Conservation (phyloP, 2,329 filamentous ascomycete species). For the Torrubiellomyces zombiae region DNA sequence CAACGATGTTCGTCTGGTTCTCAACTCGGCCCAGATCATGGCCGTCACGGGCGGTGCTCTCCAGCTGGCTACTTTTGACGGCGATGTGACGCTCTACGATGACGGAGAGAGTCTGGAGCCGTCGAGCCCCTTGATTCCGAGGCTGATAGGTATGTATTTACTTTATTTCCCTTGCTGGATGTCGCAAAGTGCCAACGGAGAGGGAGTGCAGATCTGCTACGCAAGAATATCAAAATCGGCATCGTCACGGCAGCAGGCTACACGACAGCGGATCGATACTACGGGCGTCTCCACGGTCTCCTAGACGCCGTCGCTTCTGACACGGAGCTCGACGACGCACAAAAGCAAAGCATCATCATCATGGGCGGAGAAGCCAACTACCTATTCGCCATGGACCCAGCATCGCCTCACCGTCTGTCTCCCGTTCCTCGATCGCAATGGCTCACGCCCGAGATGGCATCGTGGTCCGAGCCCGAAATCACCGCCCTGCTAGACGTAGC, state of each 20-base stretch:
- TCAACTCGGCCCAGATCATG: conserved; percentile 92
- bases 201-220: conserved; percentile 43
- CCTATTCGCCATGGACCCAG: conserved; percentile 61
- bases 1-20: conserved; percentile 82
- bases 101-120: conserved; percentile 67
- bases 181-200: not conserved
- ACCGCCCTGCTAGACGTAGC: conserved; percentile 71
- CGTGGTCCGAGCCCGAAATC: conserved; percentile 66
- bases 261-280: conserved; percentile 73
- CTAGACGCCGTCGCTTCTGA: conserved; percentile 58
- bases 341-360: conserved; percentile 69
- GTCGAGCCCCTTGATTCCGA: conserved; percentile 59
- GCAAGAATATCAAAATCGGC: conserved; percentile 65
- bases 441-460: conserved; percentile 62
- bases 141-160: conserved; percentile 28
- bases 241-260: conserved; percentile 97
- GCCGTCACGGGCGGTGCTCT: conserved; percentile 65
- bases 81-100: conserved; percentile 90
- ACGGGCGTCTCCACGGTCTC: conserved; percentile 70
- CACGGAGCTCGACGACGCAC: conserved; percentile 38
- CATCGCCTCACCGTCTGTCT: conserved; percentile 48
- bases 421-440: conserved; percentile 51
- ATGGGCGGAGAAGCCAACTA: conserved; percentile 96
- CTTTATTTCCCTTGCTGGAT: too few relatives aligned
- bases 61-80: conserved; percentile 87